A percentile compares a stretch with the other conserved stretches of the same genome.
Conservation (phyloP, 495 filamentous ascomycete genomes). For the Cercophora scortea region DNA sequence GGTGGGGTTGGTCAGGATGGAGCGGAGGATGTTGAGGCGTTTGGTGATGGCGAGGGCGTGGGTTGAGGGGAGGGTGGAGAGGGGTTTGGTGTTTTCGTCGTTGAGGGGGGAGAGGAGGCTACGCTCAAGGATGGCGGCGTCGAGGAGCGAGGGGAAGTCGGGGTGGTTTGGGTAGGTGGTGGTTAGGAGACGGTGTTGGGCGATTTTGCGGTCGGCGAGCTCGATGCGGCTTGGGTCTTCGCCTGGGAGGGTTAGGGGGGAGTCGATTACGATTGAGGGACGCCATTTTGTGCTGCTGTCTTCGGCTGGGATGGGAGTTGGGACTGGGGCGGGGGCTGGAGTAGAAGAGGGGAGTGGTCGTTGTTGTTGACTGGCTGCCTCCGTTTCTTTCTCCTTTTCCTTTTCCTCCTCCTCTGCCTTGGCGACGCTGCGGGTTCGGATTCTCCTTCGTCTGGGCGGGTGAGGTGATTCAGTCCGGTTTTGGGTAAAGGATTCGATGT, state of each 20-base stretch:
- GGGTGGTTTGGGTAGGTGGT: constrained; percentile 16
- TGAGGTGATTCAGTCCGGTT: not conserved
- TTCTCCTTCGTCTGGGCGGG: too few species aligned
- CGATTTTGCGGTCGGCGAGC: constrained; percentile 30
- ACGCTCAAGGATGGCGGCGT: constrained; percentile 24
- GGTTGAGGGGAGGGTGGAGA: constrained; percentile 8
- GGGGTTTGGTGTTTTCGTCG: constrained; percentile 24
- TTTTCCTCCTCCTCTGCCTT: not conserved
- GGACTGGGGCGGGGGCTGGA: too few species aligned
- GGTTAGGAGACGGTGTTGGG: constrained; percentile 24
- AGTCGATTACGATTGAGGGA: constrained; percentile 15
- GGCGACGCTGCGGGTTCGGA: not conserved
- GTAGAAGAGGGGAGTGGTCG: not conserved
- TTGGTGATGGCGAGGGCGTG: constrained; percentile 19
- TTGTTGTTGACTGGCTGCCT: not conserved
- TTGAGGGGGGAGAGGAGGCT: constrained; percentile 26
- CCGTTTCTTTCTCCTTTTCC: not conserved
- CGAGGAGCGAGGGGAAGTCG: constrained; percentile 22
- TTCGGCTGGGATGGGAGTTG: too few species aligned
- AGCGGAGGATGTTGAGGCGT: constrained; percentile 23
- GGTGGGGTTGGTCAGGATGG: constrained; percentile 21
- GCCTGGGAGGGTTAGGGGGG: constrained; percentile 18
- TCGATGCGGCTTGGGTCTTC: constrained; percentile 33
- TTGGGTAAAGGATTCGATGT: not conserved
- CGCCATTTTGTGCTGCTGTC: constrained; percentile 7